These are phyloP conservation scores for Pseudoperonospora humuli DNA, from an alignment of 352 stramenopile genomes.

Conservation along the genomic window DNA sequence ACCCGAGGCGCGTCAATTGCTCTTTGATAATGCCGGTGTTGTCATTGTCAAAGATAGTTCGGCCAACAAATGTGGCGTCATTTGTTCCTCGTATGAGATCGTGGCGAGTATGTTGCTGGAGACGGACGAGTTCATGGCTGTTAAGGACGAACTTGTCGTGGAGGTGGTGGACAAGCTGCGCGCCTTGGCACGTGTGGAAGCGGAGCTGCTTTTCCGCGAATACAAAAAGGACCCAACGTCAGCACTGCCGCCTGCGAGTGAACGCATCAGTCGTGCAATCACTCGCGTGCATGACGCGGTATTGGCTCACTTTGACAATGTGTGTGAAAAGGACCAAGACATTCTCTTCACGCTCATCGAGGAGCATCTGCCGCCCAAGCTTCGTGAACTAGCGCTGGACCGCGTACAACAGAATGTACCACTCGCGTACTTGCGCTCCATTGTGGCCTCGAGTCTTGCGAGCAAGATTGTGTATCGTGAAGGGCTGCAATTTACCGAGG, in stretches of 20 bases:
- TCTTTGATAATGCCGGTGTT: conserved; percentile 95
- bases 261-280: conserved; percentile 95
- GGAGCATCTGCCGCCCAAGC: conserved; percentile 90
- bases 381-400: conserved; percentile 91
- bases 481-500: conserved; percentile 92
- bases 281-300: conserved; percentile 95
- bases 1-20: conserved; percentile 72
- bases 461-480: conserved; percentile 98
- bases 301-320: conserved; percentile 86
- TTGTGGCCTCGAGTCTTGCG: conserved; percentile 92
- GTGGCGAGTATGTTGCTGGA: conserved; percentile 92
- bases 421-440: conserved; percentile 94
- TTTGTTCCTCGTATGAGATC: conserved; percentile 83
- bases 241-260: conserved; percentile 87
- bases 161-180: conserved; percentile 94
- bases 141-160: conserved; percentile 91
- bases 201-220: conserved; percentile 96
- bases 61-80: conserved; percentile 83
- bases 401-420: conserved; percentile 90
- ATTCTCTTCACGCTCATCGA: conserved; percentile 81
- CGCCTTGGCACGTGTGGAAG: conserved; percentile 89
- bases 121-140: conserved; percentile 93
- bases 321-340: conserved; percentile 76
- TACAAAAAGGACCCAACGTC: conserved; percentile 86
- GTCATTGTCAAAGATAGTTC: conserved; percentile 97